Evolutionary conservation across 495 filamentous ascomycete genomes (phyloP).

Genomic region (Podospora appendiculata): DNA sequence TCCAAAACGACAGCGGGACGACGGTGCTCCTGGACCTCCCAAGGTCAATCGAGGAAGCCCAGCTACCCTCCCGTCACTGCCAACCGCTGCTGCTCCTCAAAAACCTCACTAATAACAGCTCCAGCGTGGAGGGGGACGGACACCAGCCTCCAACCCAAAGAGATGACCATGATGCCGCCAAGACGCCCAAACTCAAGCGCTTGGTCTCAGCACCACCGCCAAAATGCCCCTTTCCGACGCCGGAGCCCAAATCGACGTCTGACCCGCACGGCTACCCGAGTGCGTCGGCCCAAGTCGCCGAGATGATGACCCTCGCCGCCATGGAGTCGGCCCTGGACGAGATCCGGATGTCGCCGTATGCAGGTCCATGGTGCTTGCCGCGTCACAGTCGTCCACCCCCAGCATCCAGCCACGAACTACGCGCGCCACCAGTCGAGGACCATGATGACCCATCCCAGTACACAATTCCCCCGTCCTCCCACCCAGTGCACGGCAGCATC

Average conservation of each 20-base stretch:
- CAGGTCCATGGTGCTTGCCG: constrained; percentile 38
- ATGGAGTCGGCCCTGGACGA: constrained; percentile 33
- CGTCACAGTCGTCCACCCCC: constrained; percentile 13
- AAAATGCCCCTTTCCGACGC: constrained; percentile 32
- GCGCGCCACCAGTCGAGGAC: not conserved
- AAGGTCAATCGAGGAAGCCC: constrained; percentile 38
- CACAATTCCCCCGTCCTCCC: constrained; percentile 25
- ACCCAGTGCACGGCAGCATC: constrained; percentile 34
- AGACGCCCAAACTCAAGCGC: constrained; percentile 9
- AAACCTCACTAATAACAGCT: too few species aligned
- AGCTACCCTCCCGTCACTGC: constrained; percentile 23
- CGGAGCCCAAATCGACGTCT: constrained; percentile 29
- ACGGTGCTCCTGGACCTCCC: constrained; percentile 37
- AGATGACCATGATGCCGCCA: not conserved
- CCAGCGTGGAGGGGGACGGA: too few species aligned
- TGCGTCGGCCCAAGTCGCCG: constrained; percentile 30
- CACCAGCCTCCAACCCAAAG: not conserved
- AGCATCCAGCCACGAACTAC: not conserved
- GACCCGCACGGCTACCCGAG: not conserved
- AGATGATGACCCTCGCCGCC: constrained; percentile 37
- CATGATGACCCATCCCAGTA: not conserved
- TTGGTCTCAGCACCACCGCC: constrained; percentile 30
- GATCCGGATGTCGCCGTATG: constrained; percentile 16
- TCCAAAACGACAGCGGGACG: constrained; percentile 26
- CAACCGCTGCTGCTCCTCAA: too few species aligned